These are phyloP conservation scores for Verticillium zaregamsianum DNA, from an alignment of 2,329 filamentous ascomycete genomes.

Conservation along the genomic window DNA sequence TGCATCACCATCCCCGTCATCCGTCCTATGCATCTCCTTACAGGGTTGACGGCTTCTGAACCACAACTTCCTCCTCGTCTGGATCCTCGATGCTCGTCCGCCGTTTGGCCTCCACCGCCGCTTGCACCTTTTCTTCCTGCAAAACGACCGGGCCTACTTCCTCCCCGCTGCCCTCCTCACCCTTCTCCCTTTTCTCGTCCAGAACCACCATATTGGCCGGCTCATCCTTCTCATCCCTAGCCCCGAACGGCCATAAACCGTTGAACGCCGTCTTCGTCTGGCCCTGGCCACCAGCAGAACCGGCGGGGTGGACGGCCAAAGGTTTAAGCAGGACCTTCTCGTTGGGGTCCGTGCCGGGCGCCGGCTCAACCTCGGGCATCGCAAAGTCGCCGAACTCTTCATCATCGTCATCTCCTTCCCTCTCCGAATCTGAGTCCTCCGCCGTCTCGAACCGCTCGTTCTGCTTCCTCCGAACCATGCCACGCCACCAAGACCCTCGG, in stretches of 20 bases:
- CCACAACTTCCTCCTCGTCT: constrained; percentile 48
- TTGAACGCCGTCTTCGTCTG: constrained; percentile 37
- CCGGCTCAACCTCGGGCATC: constrained; percentile 50
- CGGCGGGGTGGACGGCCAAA: constrained; percentile 47
- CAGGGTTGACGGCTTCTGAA: constrained; percentile 15
- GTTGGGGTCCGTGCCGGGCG: constrained; percentile 20
- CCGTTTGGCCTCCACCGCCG: constrained; percentile 47
- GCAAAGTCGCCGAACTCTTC: constrained; percentile 67
- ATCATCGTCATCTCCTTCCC: constrained; percentile 50
- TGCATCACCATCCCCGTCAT: not conserved
- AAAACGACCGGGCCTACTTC: constrained; percentile 11
- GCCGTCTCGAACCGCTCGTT: constrained; percentile 34
- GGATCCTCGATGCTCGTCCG: constrained; percentile 58
- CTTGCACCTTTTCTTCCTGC: constrained; percentile 38
- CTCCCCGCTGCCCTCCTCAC: constrained; percentile 23
- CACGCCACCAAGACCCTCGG: constrained; percentile 47
- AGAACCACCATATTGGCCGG: constrained; percentile 11
- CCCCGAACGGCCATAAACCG: constrained; percentile 56
- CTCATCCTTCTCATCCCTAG: constrained; percentile 29
- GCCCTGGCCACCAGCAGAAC: constrained; percentile 25
- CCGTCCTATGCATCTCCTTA: not conserved
- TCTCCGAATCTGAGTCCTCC: constrained; percentile 43
- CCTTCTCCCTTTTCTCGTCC: constrained; percentile 22
- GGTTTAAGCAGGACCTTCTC: constrained; percentile 50
- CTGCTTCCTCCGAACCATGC: constrained; percentile 25